Conservation (phyloP, 2,329 filamentous ascomycete genomes). For the Ceratocystis papillata region DNA sequence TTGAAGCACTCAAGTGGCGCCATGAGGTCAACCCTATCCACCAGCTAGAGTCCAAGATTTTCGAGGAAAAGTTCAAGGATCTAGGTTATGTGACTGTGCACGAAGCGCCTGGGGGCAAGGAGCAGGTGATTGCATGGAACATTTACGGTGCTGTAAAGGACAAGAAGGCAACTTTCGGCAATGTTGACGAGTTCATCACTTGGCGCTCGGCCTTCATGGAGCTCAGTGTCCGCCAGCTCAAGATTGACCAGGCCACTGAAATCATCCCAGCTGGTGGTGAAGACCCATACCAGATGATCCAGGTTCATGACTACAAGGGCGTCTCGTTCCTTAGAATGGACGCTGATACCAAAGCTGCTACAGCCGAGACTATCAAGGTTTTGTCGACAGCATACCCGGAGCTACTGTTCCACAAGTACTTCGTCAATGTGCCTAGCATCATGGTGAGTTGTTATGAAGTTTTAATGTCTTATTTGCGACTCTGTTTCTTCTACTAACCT, state of each 20-base stretch:
- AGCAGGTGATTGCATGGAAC: slow-evolving; percentile 74
- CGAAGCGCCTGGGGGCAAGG: slow-evolving; percentile 43
- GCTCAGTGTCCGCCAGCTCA: slow-evolving; percentile 62
- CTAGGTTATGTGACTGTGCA: slow-evolving; percentile 75
- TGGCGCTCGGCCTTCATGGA: slow-evolving; percentile 93
- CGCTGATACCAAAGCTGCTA: slow-evolving; percentile 62
- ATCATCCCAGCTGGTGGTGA: slow-evolving; percentile 61
- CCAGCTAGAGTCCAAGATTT: slow-evolving; percentile 51
- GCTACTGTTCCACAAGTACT: slow-evolving; percentile 76
- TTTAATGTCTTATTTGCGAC: background rate
- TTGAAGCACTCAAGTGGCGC: slow-evolving; percentile 71
- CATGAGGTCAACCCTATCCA: slow-evolving; percentile 61
- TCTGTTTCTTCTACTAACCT: background rate
- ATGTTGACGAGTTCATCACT: slow-evolving; percentile 74
- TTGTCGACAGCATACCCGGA: slow-evolving; percentile 82
- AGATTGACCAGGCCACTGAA: slow-evolving; percentile 55
- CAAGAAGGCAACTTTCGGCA: slow-evolving; percentile 70
- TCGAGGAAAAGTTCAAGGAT: slow-evolving; percentile 62
- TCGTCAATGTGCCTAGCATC: slow-evolving; percentile 81
- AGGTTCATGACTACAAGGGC: slow-evolving; percentile 86
- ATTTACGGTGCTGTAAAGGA: slow-evolving; percentile 81
- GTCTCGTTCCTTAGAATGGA: slow-evolving; percentile 80
- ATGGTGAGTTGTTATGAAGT: slow-evolving; percentile 42
- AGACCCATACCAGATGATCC: slow-evolving; percentile 82
- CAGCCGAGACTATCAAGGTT: slow-evolving; percentile 67